A percentile compares a stretch with the other conserved stretches of the same genome.
These are phyloP conservation scores for Talaromyces nanjingensis DNA, from an alignment of 495 filamentous ascomycete species.

Conservation along the genomic window DNA sequence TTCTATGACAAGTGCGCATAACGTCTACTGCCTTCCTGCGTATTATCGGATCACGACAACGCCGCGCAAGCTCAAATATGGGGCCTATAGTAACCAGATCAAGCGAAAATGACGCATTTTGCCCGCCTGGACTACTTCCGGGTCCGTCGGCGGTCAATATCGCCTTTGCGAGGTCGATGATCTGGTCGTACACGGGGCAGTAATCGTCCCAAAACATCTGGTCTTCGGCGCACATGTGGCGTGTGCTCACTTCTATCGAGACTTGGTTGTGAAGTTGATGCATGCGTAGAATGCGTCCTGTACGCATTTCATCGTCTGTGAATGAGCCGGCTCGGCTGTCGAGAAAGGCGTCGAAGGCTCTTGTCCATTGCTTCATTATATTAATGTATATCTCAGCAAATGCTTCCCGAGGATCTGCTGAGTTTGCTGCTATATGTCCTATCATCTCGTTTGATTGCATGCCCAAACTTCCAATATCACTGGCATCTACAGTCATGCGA, in stretches of 20 bases:
- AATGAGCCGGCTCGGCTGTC: neutral
- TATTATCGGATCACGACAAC: conserved; percentile 11
- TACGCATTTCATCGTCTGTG: neutral
- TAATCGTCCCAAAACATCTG: conserved; percentile 6
- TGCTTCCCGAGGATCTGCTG: neutral
- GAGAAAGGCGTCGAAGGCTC: neutral
- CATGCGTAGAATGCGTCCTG: neutral
- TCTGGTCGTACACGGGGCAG: conserved; percentile 6
- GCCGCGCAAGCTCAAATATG: conserved; percentile 6
- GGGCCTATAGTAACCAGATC: neutral
- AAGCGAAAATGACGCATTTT: conserved; percentile 1
- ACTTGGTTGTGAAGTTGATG: conserved; percentile 3
- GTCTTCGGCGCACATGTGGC: neutral
- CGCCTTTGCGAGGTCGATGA: conserved; percentile 15
- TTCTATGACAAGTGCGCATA: conserved; percentile 2
- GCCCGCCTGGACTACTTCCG: neutral
- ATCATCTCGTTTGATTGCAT: neutral
- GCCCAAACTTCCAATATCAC: neutral
- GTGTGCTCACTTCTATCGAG: conserved; percentile 3
- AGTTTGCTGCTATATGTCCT: neutral
- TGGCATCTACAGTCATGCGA: neutral
- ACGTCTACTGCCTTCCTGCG: conserved; percentile 7
- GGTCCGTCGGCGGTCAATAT: conserved; percentile 5
- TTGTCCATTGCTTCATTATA: conserved; percentile 2
- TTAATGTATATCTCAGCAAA: neutral